A percentile compares a stretch with the other conserved stretches of the same genome.
Conservation (phyloP, 2,329 filamentous ascomycete genomes). For the Berkeleyomyces basicola region DNA sequence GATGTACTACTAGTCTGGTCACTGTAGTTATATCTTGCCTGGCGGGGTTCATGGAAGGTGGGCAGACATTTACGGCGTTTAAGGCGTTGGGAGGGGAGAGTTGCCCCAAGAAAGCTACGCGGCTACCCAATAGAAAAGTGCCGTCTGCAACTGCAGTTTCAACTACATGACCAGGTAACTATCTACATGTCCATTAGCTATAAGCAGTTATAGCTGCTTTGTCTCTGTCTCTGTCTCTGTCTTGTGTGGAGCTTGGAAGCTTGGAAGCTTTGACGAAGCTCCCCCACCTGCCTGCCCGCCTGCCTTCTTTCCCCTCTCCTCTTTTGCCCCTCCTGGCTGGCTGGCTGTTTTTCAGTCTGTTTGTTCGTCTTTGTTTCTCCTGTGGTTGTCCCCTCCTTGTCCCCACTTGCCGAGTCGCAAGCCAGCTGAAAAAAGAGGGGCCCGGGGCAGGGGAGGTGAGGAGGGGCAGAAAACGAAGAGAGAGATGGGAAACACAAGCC, state of each 20-base stretch:
- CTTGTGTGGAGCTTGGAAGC: neutral
- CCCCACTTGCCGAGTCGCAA: neutral
- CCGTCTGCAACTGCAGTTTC: too few species aligned
- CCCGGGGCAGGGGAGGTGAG: slow-evolving; percentile 4
- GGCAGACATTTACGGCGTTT: too few species aligned
- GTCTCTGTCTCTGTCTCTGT: neutral
- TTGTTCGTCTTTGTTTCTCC: neutral
- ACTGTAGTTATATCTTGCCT: too few species aligned
- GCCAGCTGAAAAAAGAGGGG: neutral
- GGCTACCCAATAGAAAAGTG: too few species aligned
- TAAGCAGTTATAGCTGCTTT: too few species aligned
- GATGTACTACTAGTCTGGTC: too few species aligned
- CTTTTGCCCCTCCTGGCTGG: neutral
- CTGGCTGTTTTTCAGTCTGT: neutral
- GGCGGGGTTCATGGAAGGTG: too few species aligned
- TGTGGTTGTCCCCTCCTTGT: slow-evolving; percentile 5
- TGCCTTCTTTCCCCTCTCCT: neutral
- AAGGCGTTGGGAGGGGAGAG: too few species aligned
- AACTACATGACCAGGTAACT: too few species aligned
- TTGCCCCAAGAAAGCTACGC: too few species aligned
- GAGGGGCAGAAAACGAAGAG: slow-evolving; percentile 13
- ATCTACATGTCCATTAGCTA: too few species aligned
- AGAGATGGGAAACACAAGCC: neutral
- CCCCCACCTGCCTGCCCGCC: neutral
- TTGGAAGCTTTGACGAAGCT: neutral